Evolutionary conservation across 2,329 filamentous ascomycete species (phyloP).

Genomic region (Colletotrichum godetiae): DNA sequence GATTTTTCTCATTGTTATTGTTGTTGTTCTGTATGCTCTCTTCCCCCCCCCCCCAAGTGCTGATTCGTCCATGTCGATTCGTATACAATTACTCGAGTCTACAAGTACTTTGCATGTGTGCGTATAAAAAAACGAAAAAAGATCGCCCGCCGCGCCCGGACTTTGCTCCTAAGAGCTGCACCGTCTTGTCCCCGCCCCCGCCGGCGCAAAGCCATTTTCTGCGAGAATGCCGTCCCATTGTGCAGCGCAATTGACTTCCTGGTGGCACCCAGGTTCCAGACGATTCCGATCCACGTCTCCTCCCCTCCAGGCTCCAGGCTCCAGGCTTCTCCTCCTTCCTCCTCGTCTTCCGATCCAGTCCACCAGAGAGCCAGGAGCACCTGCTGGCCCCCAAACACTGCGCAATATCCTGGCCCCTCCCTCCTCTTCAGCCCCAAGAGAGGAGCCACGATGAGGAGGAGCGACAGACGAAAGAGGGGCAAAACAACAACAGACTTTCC

Average conservation of each 20-base stretch:
- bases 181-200: constrained; percentile 28
- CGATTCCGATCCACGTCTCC: constrained; percentile 2
- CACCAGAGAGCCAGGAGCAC: constrained; percentile 24
- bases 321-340: constrained; percentile 1
- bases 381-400: background rate
- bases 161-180: constrained; percentile 26
- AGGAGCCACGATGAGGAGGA: background rate
- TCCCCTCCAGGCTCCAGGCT: constrained; percentile 16
- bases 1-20: background rate
- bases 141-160: background rate
- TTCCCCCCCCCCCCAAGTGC: background rate
- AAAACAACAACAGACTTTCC: constrained; percentile 6
- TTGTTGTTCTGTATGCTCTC: background rate
- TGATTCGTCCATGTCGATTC: background rate
- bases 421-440: constrained; percentile 14
- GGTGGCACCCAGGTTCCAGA: background rate
- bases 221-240: background rate
- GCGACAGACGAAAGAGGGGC: constrained; percentile 3
- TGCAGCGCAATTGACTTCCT: constrained; percentile 22
- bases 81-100: background rate
- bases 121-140: background rate
- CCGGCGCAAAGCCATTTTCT: constrained; percentile 18
- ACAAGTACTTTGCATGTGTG: background rate
- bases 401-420: background rate
- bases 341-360: background rate